These are phyloP conservation scores for Wickerhamomyces chaumierensis DNA, from an alignment of 805 yeast species.

Conservation along the genomic window DNA sequence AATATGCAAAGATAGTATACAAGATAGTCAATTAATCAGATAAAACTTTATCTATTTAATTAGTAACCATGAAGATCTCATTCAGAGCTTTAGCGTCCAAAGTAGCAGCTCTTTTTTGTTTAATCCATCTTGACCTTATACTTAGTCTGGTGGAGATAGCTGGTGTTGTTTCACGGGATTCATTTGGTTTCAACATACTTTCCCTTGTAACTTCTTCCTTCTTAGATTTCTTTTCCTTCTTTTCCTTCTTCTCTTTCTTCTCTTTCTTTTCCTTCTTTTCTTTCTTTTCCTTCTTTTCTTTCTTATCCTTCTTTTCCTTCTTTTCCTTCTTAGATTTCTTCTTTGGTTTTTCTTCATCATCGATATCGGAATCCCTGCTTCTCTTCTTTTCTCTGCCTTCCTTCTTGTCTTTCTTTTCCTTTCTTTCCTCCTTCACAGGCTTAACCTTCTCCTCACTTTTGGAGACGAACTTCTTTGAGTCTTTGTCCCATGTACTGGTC, in stretches of 20 bases:
- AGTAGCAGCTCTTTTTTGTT: slow-evolving; percentile 84
- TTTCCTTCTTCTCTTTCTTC: slow-evolving; percentile 20
- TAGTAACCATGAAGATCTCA: slow-evolving; percentile 84
- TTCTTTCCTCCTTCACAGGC: slow-evolving; percentile 1
- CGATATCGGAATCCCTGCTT: slow-evolving; percentile 7
- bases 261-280: slow-evolving; percentile 18
- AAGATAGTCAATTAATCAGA: no score
- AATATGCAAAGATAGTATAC: no score
- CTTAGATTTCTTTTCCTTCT: slow-evolving; percentile 19
- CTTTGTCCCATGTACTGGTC: slow-evolving; percentile 72
- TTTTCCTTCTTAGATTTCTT: slow-evolving; percentile 18
- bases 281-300: slow-evolving; percentile 21
- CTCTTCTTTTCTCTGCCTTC: slow-evolving; percentile 1
- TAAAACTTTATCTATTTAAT: slow-evolving; percentile 21
- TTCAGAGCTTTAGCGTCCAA: slow-evolving; percentile 81
- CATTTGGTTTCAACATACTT: slow-evolving; percentile 30
- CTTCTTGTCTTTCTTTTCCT: slow-evolving; percentile 8
- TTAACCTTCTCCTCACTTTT: slow-evolving; percentile 4
- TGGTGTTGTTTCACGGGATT: slow-evolving; percentile 19
- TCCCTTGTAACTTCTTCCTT: slow-evolving; percentile 26
- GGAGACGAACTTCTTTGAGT: slow-evolving; percentile 27
- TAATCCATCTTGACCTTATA: slow-evolving; percentile 78
- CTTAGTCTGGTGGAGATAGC: slow-evolving; percentile 47
- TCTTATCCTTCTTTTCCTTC: slow-evolving; percentile 19
- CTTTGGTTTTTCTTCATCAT: slow-evolving; percentile 12